These are phyloP conservation scores for Mortierella sp. DNA, from an alignment of 371 early-diverging fungal genomes.

Conservation along the genomic window DNA sequence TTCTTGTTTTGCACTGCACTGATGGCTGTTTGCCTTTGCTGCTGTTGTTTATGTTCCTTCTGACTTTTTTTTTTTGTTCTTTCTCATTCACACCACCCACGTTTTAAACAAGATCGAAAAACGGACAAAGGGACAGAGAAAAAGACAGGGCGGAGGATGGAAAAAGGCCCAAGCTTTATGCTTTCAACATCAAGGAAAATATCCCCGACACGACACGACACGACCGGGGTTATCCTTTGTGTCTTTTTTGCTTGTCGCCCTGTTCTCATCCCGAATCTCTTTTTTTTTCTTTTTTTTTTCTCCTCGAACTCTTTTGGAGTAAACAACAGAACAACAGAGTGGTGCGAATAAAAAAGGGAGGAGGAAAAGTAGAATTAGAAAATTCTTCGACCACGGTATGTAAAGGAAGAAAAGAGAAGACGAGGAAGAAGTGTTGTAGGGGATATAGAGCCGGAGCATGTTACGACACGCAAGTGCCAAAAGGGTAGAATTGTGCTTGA, in stretches of 20 bases:
- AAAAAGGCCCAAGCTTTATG: conserved; percentile 16
- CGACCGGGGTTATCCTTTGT: neutral
- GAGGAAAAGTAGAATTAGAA: conserved; percentile 9
- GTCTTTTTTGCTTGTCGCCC: neutral
- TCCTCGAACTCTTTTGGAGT: neutral
- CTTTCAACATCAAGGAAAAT: conserved; percentile 2
- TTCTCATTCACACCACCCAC: neutral
- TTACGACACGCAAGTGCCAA: neutral
- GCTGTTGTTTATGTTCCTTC: neutral
- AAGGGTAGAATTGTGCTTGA: neutral
- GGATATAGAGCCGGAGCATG: neutral
- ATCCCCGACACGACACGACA: conserved; percentile 17
- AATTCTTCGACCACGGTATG: neutral
- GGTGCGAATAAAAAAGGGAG: neutral
- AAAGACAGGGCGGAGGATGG: conserved; percentile 13
- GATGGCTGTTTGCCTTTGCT: neutral
- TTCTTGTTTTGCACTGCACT: neutral
- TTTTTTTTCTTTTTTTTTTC: too few relatives aligned
- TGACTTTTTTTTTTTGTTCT: neutral
- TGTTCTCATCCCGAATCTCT: conserved; percentile 9
- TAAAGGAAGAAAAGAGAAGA: neutral
- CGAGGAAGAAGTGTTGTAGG: neutral
- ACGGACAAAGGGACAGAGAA: neutral
- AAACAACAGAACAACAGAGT: neutral
- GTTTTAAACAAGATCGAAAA: conserved; percentile 5